Conservation (phyloP, 345 rosid species). For the Litchi chinensis region DNA sequence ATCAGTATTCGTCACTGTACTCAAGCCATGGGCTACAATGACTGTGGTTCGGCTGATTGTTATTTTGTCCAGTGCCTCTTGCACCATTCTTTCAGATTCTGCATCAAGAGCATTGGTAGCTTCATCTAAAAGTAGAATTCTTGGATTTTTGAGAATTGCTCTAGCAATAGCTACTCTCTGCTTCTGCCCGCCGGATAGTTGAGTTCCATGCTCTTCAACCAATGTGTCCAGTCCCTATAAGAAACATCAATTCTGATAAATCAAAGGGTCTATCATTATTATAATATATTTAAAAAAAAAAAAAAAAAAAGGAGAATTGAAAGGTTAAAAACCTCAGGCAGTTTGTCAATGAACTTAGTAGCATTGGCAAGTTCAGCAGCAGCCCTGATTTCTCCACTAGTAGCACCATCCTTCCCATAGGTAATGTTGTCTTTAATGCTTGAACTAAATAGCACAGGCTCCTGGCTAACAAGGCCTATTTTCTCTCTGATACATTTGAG, state of each 20-base stretch:
- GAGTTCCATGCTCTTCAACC: conserved; percentile 62
- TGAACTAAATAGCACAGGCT: conserved; percentile 46
- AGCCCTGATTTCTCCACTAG: conserved; percentile 36
- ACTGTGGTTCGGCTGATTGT: conserved; percentile 47
- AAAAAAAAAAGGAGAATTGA: not conserved
- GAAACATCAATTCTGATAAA: not conserved
- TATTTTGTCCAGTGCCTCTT: conserved; percentile 47
- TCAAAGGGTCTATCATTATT: not conserved
- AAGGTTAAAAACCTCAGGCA: conserved; percentile 39
- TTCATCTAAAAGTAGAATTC: conserved; percentile 51
- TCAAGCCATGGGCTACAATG: conserved; percentile 47
- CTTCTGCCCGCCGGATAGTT: conserved; percentile 59
- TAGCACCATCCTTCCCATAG: conserved; percentile 45
- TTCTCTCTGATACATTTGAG: conserved; percentile 48
- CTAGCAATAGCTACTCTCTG: conserved; percentile 55
- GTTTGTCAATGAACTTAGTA: conserved; percentile 45
- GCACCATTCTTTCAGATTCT: conserved; percentile 47
- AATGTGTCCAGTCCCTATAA: conserved; percentile 48
- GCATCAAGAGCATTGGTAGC: conserved; percentile 57
- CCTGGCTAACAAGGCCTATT: conserved; percentile 58
- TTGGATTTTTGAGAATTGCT: conserved; percentile 47
- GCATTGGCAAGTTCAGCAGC: conserved; percentile 52
- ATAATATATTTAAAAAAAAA: too few species aligned
- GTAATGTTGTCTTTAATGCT: conserved; percentile 48
- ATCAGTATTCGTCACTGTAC: conserved; percentile 40